Evolutionary conservation across 2,329 filamentous ascomycete species (phyloP).

Genomic region (Fusarium sp.): DNA sequence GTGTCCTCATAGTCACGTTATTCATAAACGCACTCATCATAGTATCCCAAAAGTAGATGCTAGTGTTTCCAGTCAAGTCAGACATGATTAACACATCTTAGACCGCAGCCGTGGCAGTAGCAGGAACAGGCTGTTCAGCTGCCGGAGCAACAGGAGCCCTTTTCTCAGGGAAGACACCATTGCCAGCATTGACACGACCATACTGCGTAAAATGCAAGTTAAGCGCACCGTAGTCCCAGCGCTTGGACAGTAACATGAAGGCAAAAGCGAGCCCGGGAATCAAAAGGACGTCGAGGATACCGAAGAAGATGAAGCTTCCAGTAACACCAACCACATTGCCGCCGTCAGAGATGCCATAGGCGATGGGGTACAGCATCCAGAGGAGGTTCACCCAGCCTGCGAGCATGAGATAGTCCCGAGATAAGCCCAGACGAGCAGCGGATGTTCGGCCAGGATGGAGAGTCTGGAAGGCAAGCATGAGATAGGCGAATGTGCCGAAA

Average conservation of each 20-base stretch:
- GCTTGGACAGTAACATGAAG: constrained; percentile 55
- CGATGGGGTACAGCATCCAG: constrained; percentile 65
- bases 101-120: constrained; percentile 20
- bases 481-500: constrained; percentile 61
- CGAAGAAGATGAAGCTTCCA: constrained; percentile 51
- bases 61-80: not conserved
- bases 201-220: constrained; percentile 66
- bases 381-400: constrained; percentile 60
- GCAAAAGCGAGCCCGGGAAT: constrained; percentile 55
- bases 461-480: constrained; percentile 55
- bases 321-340: constrained; percentile 29
- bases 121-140: constrained; percentile 11
- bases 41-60: not conserved
- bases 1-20: not conserved
- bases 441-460: constrained; percentile 50
- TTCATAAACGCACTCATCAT: not conserved
- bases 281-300: constrained; percentile 60
- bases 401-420: constrained; percentile 56
- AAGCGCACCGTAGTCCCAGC: constrained; percentile 62
- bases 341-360: constrained; percentile 46
- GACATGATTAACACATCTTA: not conserved
- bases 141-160: constrained; percentile 28
- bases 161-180: constrained; percentile 59
- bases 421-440: constrained; percentile 54
- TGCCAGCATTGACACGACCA: constrained; percentile 56